A percentile compares a stretch with the other conserved stretches of the same genome.
Evolutionary conservation across 1,284 basidiomycete genomes (phyloP).

Genomic region (Melampsora larici-populina): DNA sequence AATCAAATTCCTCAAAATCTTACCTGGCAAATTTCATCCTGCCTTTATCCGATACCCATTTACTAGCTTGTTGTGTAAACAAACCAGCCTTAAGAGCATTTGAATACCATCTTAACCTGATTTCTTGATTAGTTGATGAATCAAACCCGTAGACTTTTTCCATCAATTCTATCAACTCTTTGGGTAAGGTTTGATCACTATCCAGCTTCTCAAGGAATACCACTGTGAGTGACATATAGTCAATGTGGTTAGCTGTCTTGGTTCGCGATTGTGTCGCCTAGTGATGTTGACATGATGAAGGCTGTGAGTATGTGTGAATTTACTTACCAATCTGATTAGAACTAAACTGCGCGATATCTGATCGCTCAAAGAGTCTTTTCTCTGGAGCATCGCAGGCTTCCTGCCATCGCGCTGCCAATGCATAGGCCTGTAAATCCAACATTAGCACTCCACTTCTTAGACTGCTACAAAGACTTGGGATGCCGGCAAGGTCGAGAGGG

Average conservation of each 20-base stretch:
- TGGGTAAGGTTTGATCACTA: slow-evolving; percentile 7
- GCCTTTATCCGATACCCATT: slow-evolving; percentile 47
- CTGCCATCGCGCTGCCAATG: slow-evolving; percentile 75
- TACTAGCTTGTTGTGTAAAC: slow-evolving; percentile 45
- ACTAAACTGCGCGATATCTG: slow-evolving; percentile 33
- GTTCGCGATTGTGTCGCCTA: background rate
- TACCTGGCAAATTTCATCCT: slow-evolving; percentile 80
- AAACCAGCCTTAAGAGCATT: slow-evolving; percentile 64
- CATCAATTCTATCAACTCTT: slow-evolving; percentile 21
- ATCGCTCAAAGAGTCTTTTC: slow-evolving; percentile 17
- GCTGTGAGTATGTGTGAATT: background rate
- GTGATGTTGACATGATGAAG: background rate
- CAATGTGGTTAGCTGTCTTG: background rate
- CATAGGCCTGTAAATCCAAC: slow-evolving; percentile 53
- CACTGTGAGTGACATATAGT: slow-evolving; percentile 2
- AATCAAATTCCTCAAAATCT: slow-evolving; percentile 26
- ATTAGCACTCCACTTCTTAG: background rate
- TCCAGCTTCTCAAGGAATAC: slow-evolving; percentile 40
- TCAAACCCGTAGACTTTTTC: slow-evolving; percentile 26
- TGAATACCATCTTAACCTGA: slow-evolving; percentile 69
- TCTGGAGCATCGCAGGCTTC: slow-evolving; percentile 57
- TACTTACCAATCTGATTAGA: slow-evolving; percentile 42
- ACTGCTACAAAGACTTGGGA: background rate
- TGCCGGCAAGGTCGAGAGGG: background rate
- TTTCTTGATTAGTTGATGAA: slow-evolving; percentile 56